Evolutionary conservation across 2,329 filamentous ascomycete genomes (phyloP), one percentile per base, ranked within the genome.

Genomic region (Simplicillium aogashimaense): DNA sequence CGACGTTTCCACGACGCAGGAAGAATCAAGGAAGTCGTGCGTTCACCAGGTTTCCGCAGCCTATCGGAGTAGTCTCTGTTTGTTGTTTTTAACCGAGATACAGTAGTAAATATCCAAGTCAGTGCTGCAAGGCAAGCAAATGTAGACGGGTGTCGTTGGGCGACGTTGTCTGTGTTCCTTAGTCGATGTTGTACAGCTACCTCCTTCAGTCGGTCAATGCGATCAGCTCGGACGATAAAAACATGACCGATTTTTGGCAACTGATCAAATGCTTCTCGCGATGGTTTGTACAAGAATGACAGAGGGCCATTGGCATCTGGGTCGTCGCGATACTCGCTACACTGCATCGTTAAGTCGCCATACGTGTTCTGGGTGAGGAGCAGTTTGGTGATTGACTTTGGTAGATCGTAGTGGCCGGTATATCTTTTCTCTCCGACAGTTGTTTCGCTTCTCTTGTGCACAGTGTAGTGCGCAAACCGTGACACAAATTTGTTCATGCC

Each of bases 1-100:
- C 63, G 55, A 35, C 49, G 47, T 33, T 56, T 53, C 64, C 64
- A 68, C 45, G 65, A 65, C 5, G 64, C 63, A 38, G 64, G 64
- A 32, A 64, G 63, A 48, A 63, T 58, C 34, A 67, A 44, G 37
- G 20, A 25, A 9, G 20, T 25, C 9, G 5, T 25, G 20, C 20
- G 20, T 25, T 25, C 20, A 6, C 6, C 20, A 25, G 20, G 9
- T 9, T 25, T 25, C 9, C 20, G 20, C 20, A 25, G 9, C 5
- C 20, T 25, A 9, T 25, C 20, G 20, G 9, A 25, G 9, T 25
- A 25, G 5, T 25, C 20, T 25, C 20, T 25, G 20, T 25, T 25
- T 25, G 20, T 9, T 25, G 20, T 34, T 41, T 38, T 13, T 13
- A 48, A 46, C 11, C 64, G 59, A 3, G 59, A 53, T n/a, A 49